These are phyloP conservation scores for Thyridium curvatum DNA, from an alignment of 2,329 filamentous ascomycete genomes.

Conservation along the genomic window DNA sequence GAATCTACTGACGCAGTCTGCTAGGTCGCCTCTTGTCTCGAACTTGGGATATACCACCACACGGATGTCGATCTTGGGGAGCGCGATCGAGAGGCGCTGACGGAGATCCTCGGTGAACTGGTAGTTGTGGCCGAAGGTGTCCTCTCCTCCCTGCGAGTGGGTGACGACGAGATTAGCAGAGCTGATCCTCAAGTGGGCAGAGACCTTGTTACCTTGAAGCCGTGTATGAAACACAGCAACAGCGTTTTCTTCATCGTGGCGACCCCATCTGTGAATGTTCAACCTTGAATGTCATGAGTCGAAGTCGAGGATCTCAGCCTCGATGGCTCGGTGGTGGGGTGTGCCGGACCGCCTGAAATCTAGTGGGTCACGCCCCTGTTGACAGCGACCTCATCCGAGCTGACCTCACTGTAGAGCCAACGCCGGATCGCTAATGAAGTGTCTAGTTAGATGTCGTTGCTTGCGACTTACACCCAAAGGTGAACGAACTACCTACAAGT, in stretches of 20 bases:
- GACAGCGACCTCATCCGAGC: no score
- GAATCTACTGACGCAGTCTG: conserved; percentile 65
- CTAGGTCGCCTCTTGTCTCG: conserved; percentile 73
- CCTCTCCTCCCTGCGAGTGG: conserved; percentile 71
- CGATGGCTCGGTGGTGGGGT: background rate
- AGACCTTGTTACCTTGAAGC: conserved; percentile 61
- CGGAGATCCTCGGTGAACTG: conserved; percentile 68
- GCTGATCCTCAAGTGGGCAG: no score
- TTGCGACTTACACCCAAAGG: no score
- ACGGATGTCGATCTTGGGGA: conserved; percentile 64
- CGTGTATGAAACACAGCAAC: conserved; percentile 78
- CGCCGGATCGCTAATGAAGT: no score
- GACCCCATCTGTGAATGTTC: conserved; percentile 17
- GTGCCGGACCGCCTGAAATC: background rate
- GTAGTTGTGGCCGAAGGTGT: conserved; percentile 63
- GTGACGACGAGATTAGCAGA: no score
- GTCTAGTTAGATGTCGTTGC: no score
- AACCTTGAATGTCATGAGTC: no score
- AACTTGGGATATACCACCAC: conserved; percentile 72
- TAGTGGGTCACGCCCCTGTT: no score
- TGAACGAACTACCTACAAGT: no score
- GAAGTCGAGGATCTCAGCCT: no score
- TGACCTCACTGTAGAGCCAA: no score
- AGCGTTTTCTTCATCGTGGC: conserved; percentile 69
- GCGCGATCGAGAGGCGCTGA: conserved; percentile 53